Evolutionary conservation across 306 rosid species (phyloP), one percentile per base, ranked within the genome.

Genomic region (Cicer bijugum): DNA sequence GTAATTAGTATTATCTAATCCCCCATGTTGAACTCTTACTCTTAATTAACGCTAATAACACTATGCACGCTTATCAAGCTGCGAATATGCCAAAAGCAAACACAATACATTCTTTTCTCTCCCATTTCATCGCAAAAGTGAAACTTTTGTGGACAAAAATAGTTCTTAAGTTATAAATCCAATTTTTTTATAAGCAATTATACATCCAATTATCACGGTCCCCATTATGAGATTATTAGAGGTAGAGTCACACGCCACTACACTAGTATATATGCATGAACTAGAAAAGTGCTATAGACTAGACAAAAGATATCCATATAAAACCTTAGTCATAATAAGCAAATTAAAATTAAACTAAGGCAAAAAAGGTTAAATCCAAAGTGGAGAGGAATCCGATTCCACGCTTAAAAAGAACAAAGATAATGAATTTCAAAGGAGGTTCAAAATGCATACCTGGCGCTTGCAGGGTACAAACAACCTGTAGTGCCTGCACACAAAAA

Each of bases 401-500:
- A 42, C 51, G 74, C 6, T 14, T 55, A 12, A 42, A 38, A 73
- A 47, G 19, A 43, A 15, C 35, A 55, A 3, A 0, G 70, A 12
- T 55, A 14, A 20, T 48, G 57, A 76, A 1, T 17, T 20, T 6
- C 48, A 64, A 23, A 8, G 10, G 15, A 17, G 51, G 12, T 39
- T 55, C 19, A 39, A 48, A 35, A 35, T 35, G 6, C 80, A 78
- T 81, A 91, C 97, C 94, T 86, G 85, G 94, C 84, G 20, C 83
- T 85, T 7, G 91, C 65, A 56, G 97, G 94, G 81, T 46, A 89
- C 50, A 5, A 47, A 55, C 97, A 91, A 20, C 94, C 91, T 39
- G 83, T 9, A 39, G 23, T 0, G 48, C 97, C 97, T 91, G 89
- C 57, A 23, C 80, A 6, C 20, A 19, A 15, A 19, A 19, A 23